Base-by-base conservation (phyloP, 1,284 basidiomycete species). In the Pseudozyma sp. region DNA sequence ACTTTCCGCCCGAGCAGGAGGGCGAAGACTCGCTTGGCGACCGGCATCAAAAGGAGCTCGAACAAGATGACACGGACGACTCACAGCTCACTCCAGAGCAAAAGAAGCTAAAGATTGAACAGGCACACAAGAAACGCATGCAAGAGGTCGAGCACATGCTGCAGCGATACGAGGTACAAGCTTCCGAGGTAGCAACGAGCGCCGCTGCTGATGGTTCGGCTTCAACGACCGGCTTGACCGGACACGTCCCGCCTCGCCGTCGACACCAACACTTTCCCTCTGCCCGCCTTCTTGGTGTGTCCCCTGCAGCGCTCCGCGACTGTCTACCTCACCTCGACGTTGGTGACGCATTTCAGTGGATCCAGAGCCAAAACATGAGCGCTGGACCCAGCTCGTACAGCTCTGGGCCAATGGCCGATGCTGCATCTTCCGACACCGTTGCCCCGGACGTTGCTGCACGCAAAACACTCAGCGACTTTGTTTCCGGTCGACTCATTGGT, bases 261-360 rank as follows among this genome's bases (percentile, higher is more conserved):
- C 62, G 47, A 14, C 59, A 66, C n/a, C 64, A 73, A 34, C 55
- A 71, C 17, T 83, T 75, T 35, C 76, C 82, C 1, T 79, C 80
- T 3, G 80, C 79, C 14, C 68, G 81, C 6, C 69, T 97, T 11
- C 88, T 98, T 16, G 87, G 85, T 7, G 62, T 89, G 13, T 90
- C 93, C 0, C 88, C 89, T 54, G 87, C 88, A 4, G 90, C 90
- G 7, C 81, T 93, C 46, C 84, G 87, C 16, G 93, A 94, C 67
- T 92, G 90, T 78, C 83, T 98, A 13, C 95, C 96, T 0, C 89
- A 91, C 63, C 87, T 99, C 37, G 92, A 95, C 61, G 89, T 94
- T 3, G 95, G 94, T 9, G 92, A 97, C 80, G 89, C 91, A 0
- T 89, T 92, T 73, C 86, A 87, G 0, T 81, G 88, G 35, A 86